A percentile compares a stretch with the other conserved stretches of the same genome.
These are phyloP conservation scores for Nigrospora osmanthi DNA, from an alignment of 2,329 filamentous ascomycete species.

Conservation along the genomic window DNA sequence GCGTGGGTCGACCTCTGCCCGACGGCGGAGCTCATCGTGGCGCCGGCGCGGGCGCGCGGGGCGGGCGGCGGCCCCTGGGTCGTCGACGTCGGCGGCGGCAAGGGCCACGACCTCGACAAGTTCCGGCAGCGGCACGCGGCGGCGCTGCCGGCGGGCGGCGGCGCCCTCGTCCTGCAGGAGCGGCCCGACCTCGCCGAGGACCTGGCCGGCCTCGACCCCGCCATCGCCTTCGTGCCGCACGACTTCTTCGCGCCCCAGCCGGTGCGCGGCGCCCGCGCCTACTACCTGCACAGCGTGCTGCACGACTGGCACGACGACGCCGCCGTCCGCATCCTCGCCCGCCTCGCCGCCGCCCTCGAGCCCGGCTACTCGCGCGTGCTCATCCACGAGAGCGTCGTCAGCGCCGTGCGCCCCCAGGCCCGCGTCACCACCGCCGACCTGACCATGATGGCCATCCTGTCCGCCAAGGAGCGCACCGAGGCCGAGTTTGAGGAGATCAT, in stretches of 20 bases:
- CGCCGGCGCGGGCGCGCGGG: constrained; percentile 3
- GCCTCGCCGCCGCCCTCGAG: constrained; percentile 16
- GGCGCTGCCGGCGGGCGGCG: neutral
- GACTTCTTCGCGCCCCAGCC: constrained; percentile 32
- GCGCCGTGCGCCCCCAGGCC: constrained; percentile 12
- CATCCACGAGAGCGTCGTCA: constrained; percentile 26
- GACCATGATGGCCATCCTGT: constrained; percentile 13
- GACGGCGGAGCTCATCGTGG: neutral
- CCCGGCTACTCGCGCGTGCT: constrained; percentile 27
- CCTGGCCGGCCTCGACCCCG: constrained; percentile 12
- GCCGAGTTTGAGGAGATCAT: constrained; percentile 9
- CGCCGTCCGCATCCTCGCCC: constrained; percentile 14
- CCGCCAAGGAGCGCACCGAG: constrained; percentile 14
- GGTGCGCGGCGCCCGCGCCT: constrained; percentile 26
- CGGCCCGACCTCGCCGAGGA: constrained; percentile 11
- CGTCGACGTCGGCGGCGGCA: constrained; percentile 4
- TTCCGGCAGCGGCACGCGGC: constrained; percentile 1
- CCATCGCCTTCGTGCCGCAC: constrained; percentile 21
- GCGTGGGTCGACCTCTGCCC: constrained; percentile 1
- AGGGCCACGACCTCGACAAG: constrained; percentile 2
- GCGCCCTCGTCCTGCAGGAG: constrained; percentile 25
- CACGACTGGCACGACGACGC: constrained; percentile 21
- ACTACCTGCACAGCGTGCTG: constrained; percentile 18
- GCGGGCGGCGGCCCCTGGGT: constrained; percentile 4
- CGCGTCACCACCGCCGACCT: constrained; percentile 17